Evolutionary conservation across 768 basidiomycete genomes (phyloP).

Genomic region (Lactifluus subvellereus): DNA sequence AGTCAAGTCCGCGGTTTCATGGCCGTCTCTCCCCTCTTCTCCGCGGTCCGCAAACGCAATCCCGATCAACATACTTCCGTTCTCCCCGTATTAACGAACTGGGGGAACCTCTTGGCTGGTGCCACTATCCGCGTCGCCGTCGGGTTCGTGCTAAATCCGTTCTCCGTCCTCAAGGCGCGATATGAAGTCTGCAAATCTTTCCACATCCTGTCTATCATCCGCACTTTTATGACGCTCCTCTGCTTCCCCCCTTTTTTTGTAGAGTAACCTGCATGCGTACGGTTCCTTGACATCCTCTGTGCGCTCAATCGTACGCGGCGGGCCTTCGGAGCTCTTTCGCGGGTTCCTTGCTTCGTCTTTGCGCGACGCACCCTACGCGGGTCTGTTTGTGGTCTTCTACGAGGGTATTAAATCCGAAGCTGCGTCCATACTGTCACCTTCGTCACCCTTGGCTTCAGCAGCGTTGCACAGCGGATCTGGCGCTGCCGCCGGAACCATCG

Average conservation of each 20-base stretch:
- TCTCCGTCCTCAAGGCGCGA: constrained; percentile 87
- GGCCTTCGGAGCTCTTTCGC: constrained; percentile 75
- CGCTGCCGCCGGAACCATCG: constrained; percentile 76
- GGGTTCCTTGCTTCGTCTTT: constrained; percentile 84
- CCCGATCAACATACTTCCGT: constrained; percentile 39
- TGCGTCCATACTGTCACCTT: constrained; percentile 43
- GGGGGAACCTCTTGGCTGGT: constrained; percentile 84
- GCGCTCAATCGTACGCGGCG: constrained; percentile 54
- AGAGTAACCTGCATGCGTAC: constrained; percentile 80
- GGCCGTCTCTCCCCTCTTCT: constrained; percentile 68
- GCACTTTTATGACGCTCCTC: background rate
- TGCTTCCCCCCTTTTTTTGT: background rate
- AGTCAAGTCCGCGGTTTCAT: constrained; percentile 76
- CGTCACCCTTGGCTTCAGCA: constrained; percentile 42
- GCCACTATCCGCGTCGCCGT: constrained; percentile 75
- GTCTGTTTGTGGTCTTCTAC: constrained; percentile 82
- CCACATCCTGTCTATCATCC: background rate
- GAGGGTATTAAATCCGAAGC: constrained; percentile 77
- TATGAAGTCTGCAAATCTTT: constrained; percentile 59
- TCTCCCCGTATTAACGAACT: constrained; percentile 61
- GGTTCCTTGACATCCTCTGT: constrained; percentile 55
- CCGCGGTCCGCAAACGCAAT: constrained; percentile 28
- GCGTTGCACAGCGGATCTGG: constrained; percentile 60
- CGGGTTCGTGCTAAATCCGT: constrained; percentile 82
- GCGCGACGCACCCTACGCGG: constrained; percentile 94